Base-by-base conservation (phyloP, 2,329 filamentous ascomycete genomes). In the Byssoonygena ceratinophila region DNA sequence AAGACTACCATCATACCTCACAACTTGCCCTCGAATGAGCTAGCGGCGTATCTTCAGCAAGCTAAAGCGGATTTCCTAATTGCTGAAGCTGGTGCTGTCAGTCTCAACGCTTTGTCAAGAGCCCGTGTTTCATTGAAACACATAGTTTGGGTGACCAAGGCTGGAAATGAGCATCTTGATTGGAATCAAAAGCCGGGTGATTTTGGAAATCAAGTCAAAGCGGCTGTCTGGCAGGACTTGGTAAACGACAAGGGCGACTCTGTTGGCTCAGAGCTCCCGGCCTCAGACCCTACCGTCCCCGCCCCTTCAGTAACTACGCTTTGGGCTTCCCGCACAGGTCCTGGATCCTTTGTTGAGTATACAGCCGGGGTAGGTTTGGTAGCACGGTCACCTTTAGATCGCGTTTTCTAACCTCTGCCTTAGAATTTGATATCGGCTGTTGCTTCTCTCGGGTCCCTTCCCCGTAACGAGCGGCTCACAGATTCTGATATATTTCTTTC, bases 191-290 rank as follows among this genome's bases (percentile, higher is more conserved):
- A 90, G 1, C 89, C 90, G 9, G 79, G 84, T 63, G 84, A 85
- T 48, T 83, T 84, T 53, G 84, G 84, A 14, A 80, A 84, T 53
- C 82, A 77, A 56, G 76, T 94, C 55, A 85, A 85, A 52, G 85
- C 96, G 14, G 80, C 83, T n/a, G 92, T 91, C 12, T 98, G 91
- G 90, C 87, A 94, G 63, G 87, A 96, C 55, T 78, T 97, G 50
- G 73, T 96, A 23, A 80, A 84, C 58, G 85, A 92, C 56, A 76
- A 77, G 58, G 79, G 81, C 16, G 70, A 73, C 25, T 74, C 72
- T 51, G 75, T 78, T 34, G 79, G 76, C 39, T 71, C 71, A 6
- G 79, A 87, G 18, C 74, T 95, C 11, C 87, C 87, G 1, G 69
- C 76, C 8, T 69, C 79, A 47, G 78, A 82, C 37, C 76, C 75